Conservation (phyloP, 1,284 basidiomycete species). For the Irpex sp. region DNA sequence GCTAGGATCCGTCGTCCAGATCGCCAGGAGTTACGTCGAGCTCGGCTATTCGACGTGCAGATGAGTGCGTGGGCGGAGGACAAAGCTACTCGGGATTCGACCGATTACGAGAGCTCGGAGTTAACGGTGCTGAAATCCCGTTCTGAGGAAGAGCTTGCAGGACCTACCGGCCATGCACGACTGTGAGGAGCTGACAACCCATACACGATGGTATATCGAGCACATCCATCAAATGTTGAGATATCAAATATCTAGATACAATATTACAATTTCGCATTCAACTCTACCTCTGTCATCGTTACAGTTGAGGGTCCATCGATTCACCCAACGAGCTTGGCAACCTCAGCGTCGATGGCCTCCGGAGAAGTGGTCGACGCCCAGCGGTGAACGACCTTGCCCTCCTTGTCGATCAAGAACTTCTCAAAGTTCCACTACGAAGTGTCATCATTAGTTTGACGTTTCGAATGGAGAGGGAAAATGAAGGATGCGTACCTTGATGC, state of each 20-base stretch:
- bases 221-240: not conserved
- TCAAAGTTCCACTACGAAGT: conserved; percentile 81
- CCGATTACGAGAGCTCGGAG: too few species aligned
- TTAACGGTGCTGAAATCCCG: too few species aligned
- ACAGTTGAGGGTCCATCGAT: too few species aligned
- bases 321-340: conserved; percentile 55
- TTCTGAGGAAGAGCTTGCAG: too few species aligned
- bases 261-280: conserved; percentile 8
- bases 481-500: conserved; percentile 71
- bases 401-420: conserved; percentile 77
- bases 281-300: too few species aligned
- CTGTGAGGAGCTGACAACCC: too few species aligned
- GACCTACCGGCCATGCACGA: too few species aligned
- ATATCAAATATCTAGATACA: not conserved
- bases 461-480: too few species aligned
- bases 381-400: conserved; percentile 81
- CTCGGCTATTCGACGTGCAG: not conserved
- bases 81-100: too few species aligned
- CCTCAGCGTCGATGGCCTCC: conserved; percentile 67
- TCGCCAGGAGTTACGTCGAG: not conserved
- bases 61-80: not conserved
- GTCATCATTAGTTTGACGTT: too few species aligned
- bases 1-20: not conserved
- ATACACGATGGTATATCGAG: not conserved
- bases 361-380: conserved; percentile 88